These are phyloP conservation scores for Pseudocercospora fuligena DNA, from an alignment of 2,329 filamentous ascomycete species.

Conservation along the genomic window DNA sequence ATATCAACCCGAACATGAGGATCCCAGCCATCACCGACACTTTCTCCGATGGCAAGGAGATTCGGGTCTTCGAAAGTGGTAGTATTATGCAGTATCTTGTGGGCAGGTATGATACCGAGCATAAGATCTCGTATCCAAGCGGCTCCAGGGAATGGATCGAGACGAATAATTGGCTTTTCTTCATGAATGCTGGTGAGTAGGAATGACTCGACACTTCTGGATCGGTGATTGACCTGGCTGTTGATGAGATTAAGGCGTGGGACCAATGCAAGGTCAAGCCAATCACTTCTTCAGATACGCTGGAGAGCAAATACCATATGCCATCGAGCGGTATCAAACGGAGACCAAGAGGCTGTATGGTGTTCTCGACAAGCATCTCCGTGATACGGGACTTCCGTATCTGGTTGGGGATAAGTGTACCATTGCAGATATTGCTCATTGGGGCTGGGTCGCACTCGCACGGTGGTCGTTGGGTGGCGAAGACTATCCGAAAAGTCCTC, in stretches of 20 bases:
- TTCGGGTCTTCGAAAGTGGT: constrained; percentile 81
- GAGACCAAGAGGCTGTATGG: constrained; percentile 81
- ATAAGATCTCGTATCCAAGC: constrained; percentile 79
- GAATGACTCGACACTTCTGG: background rate
- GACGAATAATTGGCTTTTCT: constrained; percentile 71
- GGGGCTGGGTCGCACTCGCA: constrained; percentile 73
- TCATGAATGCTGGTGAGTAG: constrained; percentile 42
- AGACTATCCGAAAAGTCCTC: constrained; percentile 33
- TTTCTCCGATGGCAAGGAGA: constrained; percentile 71
- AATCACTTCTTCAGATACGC: constrained; percentile 19
- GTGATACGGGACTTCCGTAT: constrained; percentile 54
- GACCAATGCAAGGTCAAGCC: constrained; percentile 58
- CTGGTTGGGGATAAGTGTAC: constrained; percentile 43
- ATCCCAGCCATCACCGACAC: constrained; percentile 86
- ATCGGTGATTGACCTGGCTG: no score
- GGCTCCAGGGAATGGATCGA: constrained; percentile 75
- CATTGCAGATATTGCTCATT: constrained; percentile 60
- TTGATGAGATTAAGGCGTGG: constrained; percentile 67
- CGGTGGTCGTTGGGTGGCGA: constrained; percentile 66
- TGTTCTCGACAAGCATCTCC: constrained; percentile 74
- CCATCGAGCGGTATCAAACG: constrained; percentile 78
- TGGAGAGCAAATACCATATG: constrained; percentile 77
- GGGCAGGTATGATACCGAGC: constrained; percentile 65
- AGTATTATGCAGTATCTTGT: constrained; percentile 83
- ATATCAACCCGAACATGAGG: constrained; percentile 89